A percentile compares a stretch with the other conserved stretches of the same genome.
Evolutionary conservation across 192 early-diverging fungal species (phyloP).

Genomic region (Spizellomyces punctatus): DNA sequence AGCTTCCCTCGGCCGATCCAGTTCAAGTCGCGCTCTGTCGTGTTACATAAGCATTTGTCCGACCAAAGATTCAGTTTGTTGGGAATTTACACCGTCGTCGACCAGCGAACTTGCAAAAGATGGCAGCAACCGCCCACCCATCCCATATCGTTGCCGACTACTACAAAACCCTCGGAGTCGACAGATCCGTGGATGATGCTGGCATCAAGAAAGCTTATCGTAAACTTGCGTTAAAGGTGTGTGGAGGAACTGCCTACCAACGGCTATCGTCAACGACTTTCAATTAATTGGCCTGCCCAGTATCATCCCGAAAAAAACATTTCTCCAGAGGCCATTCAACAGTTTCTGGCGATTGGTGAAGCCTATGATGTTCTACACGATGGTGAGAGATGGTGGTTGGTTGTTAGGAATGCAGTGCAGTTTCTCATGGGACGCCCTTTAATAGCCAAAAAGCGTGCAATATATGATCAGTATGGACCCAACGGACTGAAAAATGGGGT

Average conservation of each 20-base stretch:
- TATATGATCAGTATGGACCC: conserved; percentile 61
- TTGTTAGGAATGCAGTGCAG: background rate
- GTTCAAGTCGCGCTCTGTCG: too few relatives aligned
- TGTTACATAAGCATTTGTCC: too few relatives aligned
- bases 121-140: conserved; percentile 3
- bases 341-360: conserved; percentile 47
- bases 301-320: conserved; percentile 55
- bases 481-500: conserved; percentile 57
- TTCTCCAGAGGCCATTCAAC: conserved; percentile 42
- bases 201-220: conserved; percentile 57
- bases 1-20: too few relatives aligned
- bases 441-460: conserved; percentile 47
- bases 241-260: background rate
- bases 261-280: background rate
- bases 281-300: conserved; percentile 20
- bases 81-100: background rate
- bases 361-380: conserved; percentile 53
- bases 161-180: conserved; percentile 85
- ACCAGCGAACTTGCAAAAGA: background rate
- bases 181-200: conserved; percentile 75
- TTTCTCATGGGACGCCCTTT: background rate
- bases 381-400: conserved; percentile 22
- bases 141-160: conserved; percentile 66
- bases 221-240: conserved; percentile 66
- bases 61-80: too few relatives aligned